Evolutionary conservation across 192 early-diverging fungal genomes (phyloP), one percentile per base, ranked within the genome.

Genomic region (Entomortierella beljakovae): DNA sequence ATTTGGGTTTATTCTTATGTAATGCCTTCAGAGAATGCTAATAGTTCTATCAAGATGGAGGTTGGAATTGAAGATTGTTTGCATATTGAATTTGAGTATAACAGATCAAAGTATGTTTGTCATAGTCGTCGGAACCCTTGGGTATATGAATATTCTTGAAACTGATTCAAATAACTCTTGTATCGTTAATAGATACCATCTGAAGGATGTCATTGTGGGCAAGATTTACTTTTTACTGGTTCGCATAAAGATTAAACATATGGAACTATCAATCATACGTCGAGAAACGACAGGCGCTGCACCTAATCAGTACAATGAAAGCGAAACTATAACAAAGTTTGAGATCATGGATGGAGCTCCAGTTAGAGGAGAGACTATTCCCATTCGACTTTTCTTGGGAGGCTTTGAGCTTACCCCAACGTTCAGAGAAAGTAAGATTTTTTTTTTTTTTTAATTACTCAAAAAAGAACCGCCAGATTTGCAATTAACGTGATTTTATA

Each of bases 291-390:
- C 97, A 15, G 98, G 97, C 3, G 91, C 95, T 22, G 95, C 93
- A 34, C 96, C 95, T 23, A 99, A 98, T 75, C 94, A 98, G 80
- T 97, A 97, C 86, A 99, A 98, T 82, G 98, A 99, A 84, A 95
- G 93, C 83, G 98, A 99, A 83, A 98, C 96, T 1, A 93, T 99
- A 49, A 99, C 97, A 53, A 98, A 96, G 81, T 99, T 98, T 82
- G 98, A 99, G 82, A 99, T 99, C 77, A 99, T 99, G 98, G 98
- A 99, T 80, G 98, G 98, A 11, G 97, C 97, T 26, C 97, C 98
- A 29, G 97, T 97, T 18, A 88, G 91, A 63, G 74, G 94, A 23
- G 98, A 99, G 80, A 97, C 95, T 7, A 99, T 99, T 76, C 98
- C 98, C 37, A 99, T 99, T 73, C 94, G 98, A 29, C 84, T 99